These are phyloP conservation scores for Pichia sp. DNA, from an alignment of 1,139 yeast genomes.

Conservation along the genomic window DNA sequence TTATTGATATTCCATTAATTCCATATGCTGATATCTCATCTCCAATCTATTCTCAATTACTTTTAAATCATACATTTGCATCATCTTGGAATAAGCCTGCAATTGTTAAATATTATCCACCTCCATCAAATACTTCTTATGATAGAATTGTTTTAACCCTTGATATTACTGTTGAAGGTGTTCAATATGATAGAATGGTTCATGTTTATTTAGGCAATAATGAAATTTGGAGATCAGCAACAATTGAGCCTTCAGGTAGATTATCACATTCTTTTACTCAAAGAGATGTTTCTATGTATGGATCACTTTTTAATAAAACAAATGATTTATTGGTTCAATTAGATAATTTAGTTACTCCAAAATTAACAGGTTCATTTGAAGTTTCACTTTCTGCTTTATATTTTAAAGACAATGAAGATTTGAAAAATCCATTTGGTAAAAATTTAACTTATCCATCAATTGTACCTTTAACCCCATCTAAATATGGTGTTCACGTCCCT, in stretches of 20 bases:
- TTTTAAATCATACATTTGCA: slow-evolving; percentile 46
- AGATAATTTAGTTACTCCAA: slow-evolving; percentile 55
- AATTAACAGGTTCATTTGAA: slow-evolving; percentile 56
- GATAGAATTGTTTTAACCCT: slow-evolving; percentile 57
- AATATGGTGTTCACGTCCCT: slow-evolving; percentile 29
- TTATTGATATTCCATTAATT: slow-evolving; percentile 26
- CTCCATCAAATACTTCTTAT: slow-evolving; percentile 35
- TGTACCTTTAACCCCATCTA: slow-evolving; percentile 30
- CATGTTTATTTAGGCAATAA: slow-evolving; percentile 60
- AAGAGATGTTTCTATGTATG: slow-evolving; percentile 62
- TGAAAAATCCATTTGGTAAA: slow-evolving; percentile 9
- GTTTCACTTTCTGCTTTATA: slow-evolving; percentile 48
- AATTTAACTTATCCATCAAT: slow-evolving; percentile 33
- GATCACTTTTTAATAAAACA: slow-evolving; percentile 41
- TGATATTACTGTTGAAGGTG: slow-evolving; percentile 54
- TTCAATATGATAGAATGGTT: slow-evolving; percentile 72
- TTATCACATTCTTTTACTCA: slow-evolving; percentile 41
- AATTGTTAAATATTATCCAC: slow-evolving; percentile 32
- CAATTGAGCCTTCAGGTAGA: slow-evolving; percentile 62
- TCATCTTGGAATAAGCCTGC: slow-evolving; percentile 56
- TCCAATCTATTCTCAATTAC: slow-evolving; percentile 37
- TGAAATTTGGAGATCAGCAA: slow-evolving; percentile 79
- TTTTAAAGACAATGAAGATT: slow-evolving; percentile 32
- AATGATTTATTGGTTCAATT: slow-evolving; percentile 47
- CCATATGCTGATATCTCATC: slow-evolving; percentile 30